These are phyloP conservation scores for Rhypophila decipiens DNA, from an alignment of 495 filamentous ascomycete genomes.

Conservation along the genomic window DNA sequence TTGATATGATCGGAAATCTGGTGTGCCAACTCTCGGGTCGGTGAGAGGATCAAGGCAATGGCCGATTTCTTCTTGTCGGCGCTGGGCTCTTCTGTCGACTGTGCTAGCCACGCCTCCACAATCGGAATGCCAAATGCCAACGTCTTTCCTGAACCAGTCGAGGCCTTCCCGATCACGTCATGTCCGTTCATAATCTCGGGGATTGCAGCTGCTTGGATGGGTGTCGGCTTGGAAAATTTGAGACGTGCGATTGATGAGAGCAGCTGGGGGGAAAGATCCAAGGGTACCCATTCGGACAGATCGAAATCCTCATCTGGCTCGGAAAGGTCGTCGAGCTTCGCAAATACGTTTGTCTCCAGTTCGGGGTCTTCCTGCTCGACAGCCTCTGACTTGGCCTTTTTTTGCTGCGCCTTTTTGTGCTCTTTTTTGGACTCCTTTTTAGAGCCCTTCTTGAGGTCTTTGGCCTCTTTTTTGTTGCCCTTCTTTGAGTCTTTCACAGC, in stretches of 20 bases:
- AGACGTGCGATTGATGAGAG: conserved; percentile 70
- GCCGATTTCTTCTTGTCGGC: conserved; percentile 38
- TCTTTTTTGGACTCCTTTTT: not conserved
- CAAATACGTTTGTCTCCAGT: conserved; percentile 39
- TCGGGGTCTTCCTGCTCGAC: conserved; percentile 26
- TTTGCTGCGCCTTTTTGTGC: conserved; percentile 8
- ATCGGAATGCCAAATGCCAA: conserved; percentile 78
- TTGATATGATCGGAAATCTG: conserved; percentile 79
- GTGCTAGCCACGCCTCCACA: conserved; percentile 55
- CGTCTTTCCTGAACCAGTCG: conserved; percentile 81
- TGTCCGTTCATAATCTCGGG: conserved; percentile 67
- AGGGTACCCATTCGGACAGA: conserved; percentile 66
- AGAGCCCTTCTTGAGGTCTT: not conserved
- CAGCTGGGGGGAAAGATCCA: conserved; percentile 63
- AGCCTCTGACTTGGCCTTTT: conserved; percentile 4
- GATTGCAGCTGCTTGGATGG: conserved; percentile 71
- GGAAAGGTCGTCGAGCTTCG: conserved; percentile 30
- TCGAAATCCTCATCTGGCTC: conserved; percentile 43
- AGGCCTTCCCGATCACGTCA: conserved; percentile 75
- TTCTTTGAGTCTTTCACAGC: not conserved
- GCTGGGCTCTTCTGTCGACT: conserved; percentile 26
- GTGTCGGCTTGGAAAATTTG: conserved; percentile 70
- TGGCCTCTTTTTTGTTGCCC: not conserved
- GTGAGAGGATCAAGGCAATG: conserved; percentile 83
- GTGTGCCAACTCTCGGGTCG: conserved; percentile 88